Percentiles rank a stretch among this genome's conserved stretches.
Evolutionary conservation across 2,329 filamentous ascomycete species (phyloP).

Genomic region (Ophiocordyceps robertsii): DNA sequence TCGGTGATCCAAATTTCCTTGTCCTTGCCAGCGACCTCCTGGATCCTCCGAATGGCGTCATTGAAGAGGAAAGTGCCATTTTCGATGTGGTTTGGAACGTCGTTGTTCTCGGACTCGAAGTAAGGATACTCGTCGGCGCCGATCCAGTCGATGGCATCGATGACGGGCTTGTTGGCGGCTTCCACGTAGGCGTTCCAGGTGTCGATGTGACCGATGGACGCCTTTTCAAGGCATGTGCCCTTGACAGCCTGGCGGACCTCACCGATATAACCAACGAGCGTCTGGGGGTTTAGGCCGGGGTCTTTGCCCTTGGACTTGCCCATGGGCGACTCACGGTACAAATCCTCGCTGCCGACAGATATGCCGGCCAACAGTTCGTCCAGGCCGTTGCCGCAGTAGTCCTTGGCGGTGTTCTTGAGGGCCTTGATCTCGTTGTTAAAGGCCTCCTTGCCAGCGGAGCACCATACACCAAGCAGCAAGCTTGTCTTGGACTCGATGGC

Average conservation of each 20-base stretch:
- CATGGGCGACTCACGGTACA: conserved; percentile 65
- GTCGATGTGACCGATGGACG: conserved; percentile 70
- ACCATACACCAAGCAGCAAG: conserved; percentile 76
- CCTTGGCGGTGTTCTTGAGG: conserved; percentile 51
- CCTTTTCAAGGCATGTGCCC: conserved; percentile 43
- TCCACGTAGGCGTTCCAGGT: conserved; percentile 78
- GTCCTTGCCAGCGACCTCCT: conserved; percentile 36
- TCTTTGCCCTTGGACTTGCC: conserved; percentile 51
- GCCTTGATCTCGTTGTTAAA: conserved; percentile 65
- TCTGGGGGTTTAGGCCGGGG: conserved; percentile 47
- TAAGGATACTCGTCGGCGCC: conserved; percentile 81
- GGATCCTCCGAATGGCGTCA: conserved; percentile 47
- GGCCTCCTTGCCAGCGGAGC: conserved; percentile 47
- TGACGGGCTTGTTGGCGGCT: conserved; percentile 54
- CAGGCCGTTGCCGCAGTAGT: conserved; percentile 51
- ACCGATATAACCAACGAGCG: conserved; percentile 56
- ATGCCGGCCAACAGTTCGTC: conserved; percentile 62
- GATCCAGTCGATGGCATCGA: conserved; percentile 60
- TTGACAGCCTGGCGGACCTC: conserved; percentile 51
- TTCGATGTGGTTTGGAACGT: conserved; percentile 44
- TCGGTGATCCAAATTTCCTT: conserved; percentile 80
- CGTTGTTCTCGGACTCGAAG: conserved; percentile 52
- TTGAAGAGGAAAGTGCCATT: conserved; percentile 55
- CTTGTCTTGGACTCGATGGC: conserved; percentile 69
- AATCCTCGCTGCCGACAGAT: conserved; percentile 75